Base-by-base conservation (phyloP, 306 rosid species). In the Rubus idaeus region DNA sequence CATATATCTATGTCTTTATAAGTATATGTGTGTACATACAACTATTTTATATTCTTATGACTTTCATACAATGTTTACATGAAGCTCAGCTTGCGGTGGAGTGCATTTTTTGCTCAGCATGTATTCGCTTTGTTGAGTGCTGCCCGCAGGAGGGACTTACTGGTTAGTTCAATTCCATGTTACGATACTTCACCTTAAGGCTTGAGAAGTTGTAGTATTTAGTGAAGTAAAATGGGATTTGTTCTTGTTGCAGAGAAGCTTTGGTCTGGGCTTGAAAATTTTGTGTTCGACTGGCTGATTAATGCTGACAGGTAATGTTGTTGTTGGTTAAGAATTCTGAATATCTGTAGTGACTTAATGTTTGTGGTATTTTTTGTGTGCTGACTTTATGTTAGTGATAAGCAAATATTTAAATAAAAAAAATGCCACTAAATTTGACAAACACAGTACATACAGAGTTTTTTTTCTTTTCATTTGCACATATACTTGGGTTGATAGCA, bases 61-160 rank as follows among this genome's bases (percentile, higher is more conserved):
- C 52, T 72, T 77, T 75, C 56, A 65, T 80, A 60, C 72, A 70
- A 60, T 81, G 42, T 69, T 51, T 85, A 52, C 46, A 21, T 85
- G 79, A 76, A 77, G 65, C 78, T 86, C 93, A 96, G 99, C 96
- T 96, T 85, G 99, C 98, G 0, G 99, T 96, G 75, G 99, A 96
- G 89, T 96, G 99, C 89, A 96, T 96, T 71, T 96, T 96, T 86
- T 91, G 99, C 87, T 96, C 99, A 11, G 99, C 99, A 8, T 96
- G 98, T 70, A 96, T 96, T 61, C 96, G 99, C 60, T 96, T 96
- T 86, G 99, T 88, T 78, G 99, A 96, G 89, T 96, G 97, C 90
- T 96, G 99, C 86, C 99, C 98, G 4, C 99, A 93, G 87, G 99
- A 93, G 86, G 99, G 98, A 68, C 91, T 96, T 80, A 96, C 98